phyloP scores from a whole-genome alignment of 1,139 yeast genomes.

The Yamadazyma blattariae region DNA sequence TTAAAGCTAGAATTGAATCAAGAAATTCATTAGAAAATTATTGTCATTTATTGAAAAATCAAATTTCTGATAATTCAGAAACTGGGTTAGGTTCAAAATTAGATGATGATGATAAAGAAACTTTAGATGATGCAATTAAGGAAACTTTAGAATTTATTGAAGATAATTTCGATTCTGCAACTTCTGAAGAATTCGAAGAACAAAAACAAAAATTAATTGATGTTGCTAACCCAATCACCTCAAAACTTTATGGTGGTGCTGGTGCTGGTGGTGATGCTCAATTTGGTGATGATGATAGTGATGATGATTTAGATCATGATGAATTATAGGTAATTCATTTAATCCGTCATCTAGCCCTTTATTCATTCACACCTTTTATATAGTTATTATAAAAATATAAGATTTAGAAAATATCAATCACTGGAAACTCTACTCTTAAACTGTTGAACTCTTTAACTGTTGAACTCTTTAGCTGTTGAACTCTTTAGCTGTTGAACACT shows the following conservation, averaged over 20 bases:
- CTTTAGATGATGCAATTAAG: conserved; percentile 81
- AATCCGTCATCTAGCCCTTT: too few species aligned
- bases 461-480: too few species aligned
- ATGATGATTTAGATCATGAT: conserved; percentile 63
- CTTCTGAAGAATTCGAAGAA: conserved; percentile 91
- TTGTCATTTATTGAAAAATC: conserved; percentile 46
- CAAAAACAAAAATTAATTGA: conserved; percentile 84
- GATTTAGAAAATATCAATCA: too few species aligned
- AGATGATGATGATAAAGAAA: conserved; percentile 89
- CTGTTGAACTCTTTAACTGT: too few species aligned
- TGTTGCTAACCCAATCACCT: conserved; percentile 88
- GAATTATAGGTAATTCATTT: too few species aligned
- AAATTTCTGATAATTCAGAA: conserved; percentile 60
- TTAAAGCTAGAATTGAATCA: conserved; percentile 75
- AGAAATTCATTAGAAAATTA: conserved; percentile 50
- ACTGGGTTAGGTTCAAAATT: conserved; percentile 72
- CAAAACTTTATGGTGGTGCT: conserved; percentile 78
- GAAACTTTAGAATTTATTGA: conserved; percentile 88
- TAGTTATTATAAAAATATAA: too few species aligned
- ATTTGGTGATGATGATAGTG: conserved; percentile 56
- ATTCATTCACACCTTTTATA: too few species aligned
- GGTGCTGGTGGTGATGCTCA: conserved; percentile 45
- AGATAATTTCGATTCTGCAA: conserved; percentile 83
- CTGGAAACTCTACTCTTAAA: too few species aligned
- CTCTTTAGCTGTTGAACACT: too few species aligned